Evolutionary conservation across 1,139 yeast genomes (phyloP).

Genomic region (Trichomonascaceae sp.): DNA sequence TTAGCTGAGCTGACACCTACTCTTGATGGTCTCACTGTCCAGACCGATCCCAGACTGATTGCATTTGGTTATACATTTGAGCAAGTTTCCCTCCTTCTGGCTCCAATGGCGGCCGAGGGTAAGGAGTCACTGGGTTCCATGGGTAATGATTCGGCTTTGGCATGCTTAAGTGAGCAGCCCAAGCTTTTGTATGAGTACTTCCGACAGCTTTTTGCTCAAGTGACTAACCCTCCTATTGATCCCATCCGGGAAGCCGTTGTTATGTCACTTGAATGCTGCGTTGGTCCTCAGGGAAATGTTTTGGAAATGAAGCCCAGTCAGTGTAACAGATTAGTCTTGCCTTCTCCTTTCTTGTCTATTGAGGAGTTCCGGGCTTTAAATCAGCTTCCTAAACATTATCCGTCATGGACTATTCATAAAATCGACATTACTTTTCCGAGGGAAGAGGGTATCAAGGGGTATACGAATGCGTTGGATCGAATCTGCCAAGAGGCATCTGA

Average conservation of each 20-base stretch:
- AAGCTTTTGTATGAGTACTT: slow-evolving; percentile 86
- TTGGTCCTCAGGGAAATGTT: slow-evolving; percentile 96
- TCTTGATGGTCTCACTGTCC: slow-evolving; percentile 42
- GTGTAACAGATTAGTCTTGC: slow-evolving; percentile 78
- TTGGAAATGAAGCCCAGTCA: slow-evolving; percentile 89
- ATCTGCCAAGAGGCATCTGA: slow-evolving; percentile 82
- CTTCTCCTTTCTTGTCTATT: slow-evolving; percentile 74
- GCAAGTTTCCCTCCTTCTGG: slow-evolving; percentile 74
- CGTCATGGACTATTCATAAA: slow-evolving; percentile 74
- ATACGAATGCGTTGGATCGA: slow-evolving; percentile 76
- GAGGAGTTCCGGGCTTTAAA: slow-evolving; percentile 64
- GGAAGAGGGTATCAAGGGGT: slow-evolving; percentile 78
- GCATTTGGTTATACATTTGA: slow-evolving; percentile 93
- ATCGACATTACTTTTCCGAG: slow-evolving; percentile 90
- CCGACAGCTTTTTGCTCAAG: slow-evolving; percentile 96
- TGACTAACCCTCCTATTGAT: slow-evolving; percentile 97
- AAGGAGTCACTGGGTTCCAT: slow-evolving; percentile 95
- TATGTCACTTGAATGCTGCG: slow-evolving; percentile 94
- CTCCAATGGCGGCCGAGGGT: slow-evolving; percentile 90
- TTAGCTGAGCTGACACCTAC: slow-evolving; percentile 29
- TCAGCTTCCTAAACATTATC: slow-evolving; percentile 66
- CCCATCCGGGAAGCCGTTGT: slow-evolving; percentile 96
- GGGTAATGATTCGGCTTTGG: slow-evolving; percentile 98
- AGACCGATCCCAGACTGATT: slow-evolving; percentile 73
- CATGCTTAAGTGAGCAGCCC: slow-evolving; percentile 92